A percentile compares a stretch with the other conserved stretches of the same genome.
These are phyloP conservation scores for Solanum appendiculatum DNA, from an alignment of 257 asterid genomes.

Conservation along the genomic window DNA sequence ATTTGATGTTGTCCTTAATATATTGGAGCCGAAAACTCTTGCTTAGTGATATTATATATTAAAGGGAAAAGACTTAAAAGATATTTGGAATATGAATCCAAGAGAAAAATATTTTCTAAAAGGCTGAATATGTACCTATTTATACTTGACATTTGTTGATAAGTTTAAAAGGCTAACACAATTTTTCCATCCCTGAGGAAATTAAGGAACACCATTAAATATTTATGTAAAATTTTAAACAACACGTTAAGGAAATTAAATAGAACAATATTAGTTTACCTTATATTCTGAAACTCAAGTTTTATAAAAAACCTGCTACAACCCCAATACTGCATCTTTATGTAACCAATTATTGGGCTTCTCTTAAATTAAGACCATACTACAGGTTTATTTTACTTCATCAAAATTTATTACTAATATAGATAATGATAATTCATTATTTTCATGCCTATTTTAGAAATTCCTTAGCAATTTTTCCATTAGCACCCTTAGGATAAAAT, in stretches of 20 bases:
- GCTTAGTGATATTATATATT: background rate
- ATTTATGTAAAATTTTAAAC: background rate
- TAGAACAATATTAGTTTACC: background rate
- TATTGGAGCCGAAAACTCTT: background rate
- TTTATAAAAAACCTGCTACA: background rate
- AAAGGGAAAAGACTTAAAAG: too few species aligned
- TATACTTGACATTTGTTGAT: too few species aligned
- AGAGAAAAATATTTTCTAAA: too few species aligned
- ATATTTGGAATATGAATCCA: background rate
- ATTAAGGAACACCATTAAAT: background rate
- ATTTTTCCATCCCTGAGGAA: background rate
- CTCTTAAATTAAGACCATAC: background rate
- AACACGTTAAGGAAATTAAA: background rate
- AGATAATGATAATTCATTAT: background rate
- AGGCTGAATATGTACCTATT: too few species aligned
- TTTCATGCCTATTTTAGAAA: background rate
- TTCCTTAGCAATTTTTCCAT: constrained; percentile 32
- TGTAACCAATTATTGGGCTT: background rate
- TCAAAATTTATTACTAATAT: background rate
- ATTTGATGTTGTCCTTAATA: background rate
- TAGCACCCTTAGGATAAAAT: constrained; percentile 32
- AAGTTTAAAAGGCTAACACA: too few species aligned
- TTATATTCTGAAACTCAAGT: background rate
- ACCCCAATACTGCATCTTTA: background rate
- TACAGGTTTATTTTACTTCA: background rate